Percentiles rank a stretch among this genome's conserved stretches.
phyloP scores from a whole-genome alignment of 805 yeast genomes.

The Wickerhamiella domercqiae region DNA sequence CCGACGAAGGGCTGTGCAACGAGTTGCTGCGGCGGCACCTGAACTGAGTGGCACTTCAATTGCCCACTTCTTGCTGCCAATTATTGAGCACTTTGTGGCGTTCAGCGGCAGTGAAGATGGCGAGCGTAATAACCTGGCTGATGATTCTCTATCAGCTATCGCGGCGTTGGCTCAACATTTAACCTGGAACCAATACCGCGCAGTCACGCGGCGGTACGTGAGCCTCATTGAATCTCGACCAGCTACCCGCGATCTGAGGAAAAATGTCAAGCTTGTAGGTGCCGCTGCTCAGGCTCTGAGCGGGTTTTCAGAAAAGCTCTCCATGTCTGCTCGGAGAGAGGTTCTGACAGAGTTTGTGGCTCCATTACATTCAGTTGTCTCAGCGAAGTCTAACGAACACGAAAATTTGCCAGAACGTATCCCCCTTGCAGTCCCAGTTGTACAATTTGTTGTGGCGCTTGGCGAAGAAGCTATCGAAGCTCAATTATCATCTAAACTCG shows the following conservation, averaged over 20 bases:
- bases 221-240: constrained; percentile 31
- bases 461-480: constrained; percentile 37
- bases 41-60: constrained; percentile 32
- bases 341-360: constrained; percentile 46
- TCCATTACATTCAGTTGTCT: constrained; percentile 41
- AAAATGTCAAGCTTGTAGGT: constrained; percentile 35
- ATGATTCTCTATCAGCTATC: constrained; percentile 41
- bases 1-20: constrained; percentile 68
- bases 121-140: constrained; percentile 26
- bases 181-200: constrained; percentile 68
- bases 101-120: constrained; percentile 18
- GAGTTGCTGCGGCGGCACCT: constrained; percentile 26
- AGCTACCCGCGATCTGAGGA: constrained; percentile 33
- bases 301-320: background rate
- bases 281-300: constrained; percentile 14
- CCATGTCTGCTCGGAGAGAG: constrained; percentile 12
- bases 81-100: constrained; percentile 71
- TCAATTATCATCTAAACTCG: constrained; percentile 66
- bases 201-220: constrained; percentile 56
- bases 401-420: constrained; percentile 63
- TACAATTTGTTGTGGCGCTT: constrained; percentile 49
- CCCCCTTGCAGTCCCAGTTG: constrained; percentile 68
- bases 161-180: constrained; percentile 41
- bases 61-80: constrained; percentile 69
- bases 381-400: constrained; percentile 41